Evolutionary conservation across 805 yeast species (phyloP).

Genomic region (Saturnispora bothae): DNA sequence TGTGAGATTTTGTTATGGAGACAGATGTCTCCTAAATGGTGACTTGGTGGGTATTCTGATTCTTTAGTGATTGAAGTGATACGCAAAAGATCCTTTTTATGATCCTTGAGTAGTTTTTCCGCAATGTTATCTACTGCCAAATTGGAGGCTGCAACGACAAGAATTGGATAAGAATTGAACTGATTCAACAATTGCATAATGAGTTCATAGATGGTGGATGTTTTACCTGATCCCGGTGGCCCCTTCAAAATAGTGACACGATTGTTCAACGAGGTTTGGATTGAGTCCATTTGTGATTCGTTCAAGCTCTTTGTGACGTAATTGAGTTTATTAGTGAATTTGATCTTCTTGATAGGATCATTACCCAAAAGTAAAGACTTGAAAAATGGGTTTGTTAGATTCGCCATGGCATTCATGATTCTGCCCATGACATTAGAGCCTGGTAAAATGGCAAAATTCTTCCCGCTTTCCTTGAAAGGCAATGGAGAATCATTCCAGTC

Average conservation of each 20-base stretch:
- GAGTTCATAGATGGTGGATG: constrained; percentile 74
- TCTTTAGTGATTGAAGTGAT: constrained; percentile 53
- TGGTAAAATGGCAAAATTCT: constrained; percentile 37
- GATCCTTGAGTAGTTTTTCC: constrained; percentile 45
- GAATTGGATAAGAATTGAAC: constrained; percentile 48
- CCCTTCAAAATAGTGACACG: constrained; percentile 53
- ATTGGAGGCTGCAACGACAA: constrained; percentile 68
- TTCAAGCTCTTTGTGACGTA: constrained; percentile 46
- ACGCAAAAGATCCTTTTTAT: constrained; percentile 43
- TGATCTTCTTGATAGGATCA: constrained; percentile 27
- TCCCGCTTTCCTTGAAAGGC: constrained; percentile 21
- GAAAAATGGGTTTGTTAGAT: constrained; percentile 43
- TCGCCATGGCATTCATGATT: constrained; percentile 56
- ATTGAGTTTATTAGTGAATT: constrained; percentile 44
- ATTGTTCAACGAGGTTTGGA: constrained; percentile 58
- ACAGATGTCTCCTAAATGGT: constrained; percentile 49
- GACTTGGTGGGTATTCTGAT: constrained; percentile 43
- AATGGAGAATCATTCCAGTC: constrained; percentile 40
- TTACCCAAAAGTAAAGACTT: constrained; percentile 26
- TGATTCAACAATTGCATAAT: constrained; percentile 62
- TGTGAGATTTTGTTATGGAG: constrained; percentile 49
- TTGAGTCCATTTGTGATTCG: constrained; percentile 65
- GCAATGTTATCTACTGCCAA: constrained; percentile 72
- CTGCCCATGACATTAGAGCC: constrained; percentile 54
- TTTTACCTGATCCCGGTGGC: constrained; percentile 77